Evolutionary conservation across 441 rosid species (phyloP).

Genomic region (Erodium moschatum): DNA sequence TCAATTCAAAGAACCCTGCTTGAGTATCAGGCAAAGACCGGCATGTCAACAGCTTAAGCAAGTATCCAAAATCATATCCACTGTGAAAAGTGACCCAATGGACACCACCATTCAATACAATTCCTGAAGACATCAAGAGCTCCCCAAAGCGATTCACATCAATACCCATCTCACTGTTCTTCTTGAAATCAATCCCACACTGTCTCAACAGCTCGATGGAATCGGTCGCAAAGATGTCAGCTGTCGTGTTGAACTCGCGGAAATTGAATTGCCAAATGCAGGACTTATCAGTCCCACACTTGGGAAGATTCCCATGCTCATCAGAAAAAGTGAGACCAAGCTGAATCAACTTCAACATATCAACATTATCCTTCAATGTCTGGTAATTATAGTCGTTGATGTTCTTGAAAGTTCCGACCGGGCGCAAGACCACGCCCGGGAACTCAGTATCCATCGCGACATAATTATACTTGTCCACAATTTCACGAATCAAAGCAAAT

Average conservation of each 20-base stretch:
- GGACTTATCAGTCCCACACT: conserved; percentile 40
- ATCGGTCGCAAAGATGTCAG: conserved; percentile 40
- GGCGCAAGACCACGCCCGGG: conserved; percentile 43
- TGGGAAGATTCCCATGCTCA: conserved; percentile 39
- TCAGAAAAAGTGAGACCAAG: conserved; percentile 41
- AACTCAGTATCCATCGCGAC: conserved; percentile 52
- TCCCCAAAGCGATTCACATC: conserved; percentile 40
- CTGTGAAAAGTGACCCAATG: conserved; percentile 48
- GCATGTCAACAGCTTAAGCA: conserved; percentile 47
- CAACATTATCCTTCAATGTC: conserved; percentile 42
- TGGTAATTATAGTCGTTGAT: conserved; percentile 38
- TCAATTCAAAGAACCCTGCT: conserved; percentile 35
- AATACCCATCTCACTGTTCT: conserved; percentile 38
- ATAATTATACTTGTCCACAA: conserved; percentile 34
- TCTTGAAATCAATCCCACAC: conserved; percentile 48
- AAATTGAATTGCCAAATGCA: conserved; percentile 52
- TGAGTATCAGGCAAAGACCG: conserved; percentile 30
- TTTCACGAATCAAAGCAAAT: conserved; percentile 43
- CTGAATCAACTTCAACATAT: conserved; percentile 43
- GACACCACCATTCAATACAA: conserved; percentile 36
- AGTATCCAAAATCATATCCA: conserved; percentile 53
- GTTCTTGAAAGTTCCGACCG: conserved; percentile 39
- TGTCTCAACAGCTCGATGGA: conserved; percentile 40
- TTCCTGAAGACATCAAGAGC: conserved; percentile 48
- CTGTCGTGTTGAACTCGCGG: conserved; percentile 38